Evolutionary conservation across 1,284 basidiomycete species (phyloP).

Genomic region (Naganishia cerealis): DNA sequence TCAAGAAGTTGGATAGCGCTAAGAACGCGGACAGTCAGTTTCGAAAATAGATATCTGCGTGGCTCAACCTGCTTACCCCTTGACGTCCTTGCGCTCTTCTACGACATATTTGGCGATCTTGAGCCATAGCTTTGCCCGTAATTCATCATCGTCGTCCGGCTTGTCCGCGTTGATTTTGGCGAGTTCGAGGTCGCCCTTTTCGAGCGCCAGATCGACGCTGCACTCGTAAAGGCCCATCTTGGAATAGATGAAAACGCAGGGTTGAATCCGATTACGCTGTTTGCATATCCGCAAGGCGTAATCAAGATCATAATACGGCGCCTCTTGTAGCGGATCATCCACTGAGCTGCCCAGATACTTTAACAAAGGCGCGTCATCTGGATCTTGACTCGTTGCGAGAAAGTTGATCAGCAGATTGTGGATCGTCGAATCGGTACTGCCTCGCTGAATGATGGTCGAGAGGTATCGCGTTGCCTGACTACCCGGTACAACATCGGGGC

Average conservation of each 20-base stretch:
- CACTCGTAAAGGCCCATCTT: conserved; percentile 97
- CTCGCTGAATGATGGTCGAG: conserved; percentile 72
- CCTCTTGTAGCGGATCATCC: conserved; percentile 74
- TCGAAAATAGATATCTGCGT: neutral
- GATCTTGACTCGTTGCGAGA: conserved; percentile 60
- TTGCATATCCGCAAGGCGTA: conserved; percentile 92
- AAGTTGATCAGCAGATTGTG: conserved; percentile 93
- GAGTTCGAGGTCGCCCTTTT: conserved; percentile 87
- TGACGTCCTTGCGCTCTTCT: conserved; percentile 94
- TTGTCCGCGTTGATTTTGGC: conserved; percentile 91
- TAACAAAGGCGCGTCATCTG: conserved; percentile 77
- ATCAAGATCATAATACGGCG: conserved; percentile 94
- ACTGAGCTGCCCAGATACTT: conserved; percentile 83
- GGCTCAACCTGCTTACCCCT: conserved; percentile 65
- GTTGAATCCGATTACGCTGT: conserved; percentile 73
- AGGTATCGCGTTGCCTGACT: conserved; percentile 88
- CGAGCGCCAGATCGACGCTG: conserved; percentile 89
- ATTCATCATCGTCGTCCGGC: conserved; percentile 80
- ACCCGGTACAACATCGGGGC: conserved; percentile 40
- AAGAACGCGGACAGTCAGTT: conserved; percentile 12
- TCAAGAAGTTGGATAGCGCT: conserved; percentile 96
- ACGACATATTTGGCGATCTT: conserved; percentile 97
- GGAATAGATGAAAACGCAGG: conserved; percentile 94
- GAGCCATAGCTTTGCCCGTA: conserved; percentile 94
- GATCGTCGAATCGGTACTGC: conserved; percentile 78